Evolutionary conservation across 1,284 basidiomycete genomes (phyloP), one percentile per base, ranked within the genome.

Genomic region (Apiotrichum veenhuisii): DNA sequence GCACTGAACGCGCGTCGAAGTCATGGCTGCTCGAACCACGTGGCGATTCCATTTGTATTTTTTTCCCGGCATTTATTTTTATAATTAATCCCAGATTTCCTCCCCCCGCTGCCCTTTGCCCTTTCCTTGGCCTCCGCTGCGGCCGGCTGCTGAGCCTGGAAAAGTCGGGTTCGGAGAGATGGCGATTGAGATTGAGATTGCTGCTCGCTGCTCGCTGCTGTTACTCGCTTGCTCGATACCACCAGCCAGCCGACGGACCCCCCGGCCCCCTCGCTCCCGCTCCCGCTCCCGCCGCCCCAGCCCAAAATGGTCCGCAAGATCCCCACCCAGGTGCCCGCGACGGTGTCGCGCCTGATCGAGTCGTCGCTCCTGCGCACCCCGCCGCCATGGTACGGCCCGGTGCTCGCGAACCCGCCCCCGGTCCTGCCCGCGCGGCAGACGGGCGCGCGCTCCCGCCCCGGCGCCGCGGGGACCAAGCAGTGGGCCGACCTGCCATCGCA

Each of bases 381-480:
- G 64, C 94, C 95, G 46, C 82, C 83, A 53, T 95, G 93, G 89
- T 93, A 86, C 75, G 82, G 86, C 61, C 86, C 94, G 22, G 89
- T 94, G 47, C 83, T 92, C 43, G 83, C 88, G 60, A 84, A 94
- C 75, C 94, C 94, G 9, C 93, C 95, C 14, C 82, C 91, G 41
- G 84, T 88, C 36, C 83, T 93, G 43, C 90, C 91, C 42, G 80
- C 91, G 22, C 86, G 86, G 67, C 82, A 85, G 55, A 83, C 87
- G 54, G 80, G 84, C 36, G 51, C 80, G 45, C 82, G 87, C 43
- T 55, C 81, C 66, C 55, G 58, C 63, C 59, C 74, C 64, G 51
- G 63, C 65, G 46, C 66, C 67, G 43, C 54, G 49, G 37, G 38
- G 49, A 36, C 58, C 52, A 41, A n/a, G n/a, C n/a, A n/a, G n/a